Evolutionary conservation across 2,329 filamentous ascomycete species (phyloP).

Genomic region (Calonectria pauciramosa): DNA sequence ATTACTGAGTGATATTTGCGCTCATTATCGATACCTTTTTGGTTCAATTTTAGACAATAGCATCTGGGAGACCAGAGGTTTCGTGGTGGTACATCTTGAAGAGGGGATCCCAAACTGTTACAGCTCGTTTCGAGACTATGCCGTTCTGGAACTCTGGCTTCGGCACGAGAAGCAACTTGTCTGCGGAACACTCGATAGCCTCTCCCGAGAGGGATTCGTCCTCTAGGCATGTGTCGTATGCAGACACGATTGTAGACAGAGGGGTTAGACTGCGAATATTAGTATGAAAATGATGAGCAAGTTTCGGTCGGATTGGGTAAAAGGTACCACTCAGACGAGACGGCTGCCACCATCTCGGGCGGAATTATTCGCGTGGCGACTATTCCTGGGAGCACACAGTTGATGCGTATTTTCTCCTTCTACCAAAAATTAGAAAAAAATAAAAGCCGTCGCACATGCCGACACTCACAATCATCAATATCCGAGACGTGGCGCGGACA

Average conservation of each 20-base stretch:
- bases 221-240: constrained; percentile 60
- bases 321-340: constrained; percentile 49
- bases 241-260: constrained; percentile 58
- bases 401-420: constrained; percentile 64
- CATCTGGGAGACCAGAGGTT: constrained; percentile 54
- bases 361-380: constrained; percentile 61
- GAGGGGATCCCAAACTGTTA: constrained; percentile 63
- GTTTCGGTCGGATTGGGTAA: neutral
- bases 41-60: constrained; percentile 30
- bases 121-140: constrained; percentile 54
- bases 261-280: constrained; percentile 53
- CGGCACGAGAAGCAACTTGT: constrained; percentile 46
- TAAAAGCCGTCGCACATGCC: neutral
- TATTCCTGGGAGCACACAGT: constrained; percentile 62
- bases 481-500: constrained; percentile 53
- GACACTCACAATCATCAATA: constrained; percentile 50
- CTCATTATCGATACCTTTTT: neutral
- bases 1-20: neutral
- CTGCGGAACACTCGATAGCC: constrained; percentile 59
- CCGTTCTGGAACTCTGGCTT: constrained; percentile 56
- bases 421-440: neutral
- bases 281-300: neutral
- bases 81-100: constrained; percentile 61
- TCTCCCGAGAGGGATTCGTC: constrained; percentile 58
- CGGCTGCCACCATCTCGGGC: constrained; percentile 57